phyloP scores from a whole-genome alignment of 2,329 filamentous ascomycete species.

The Aspergillus quadricinctus region DNA sequence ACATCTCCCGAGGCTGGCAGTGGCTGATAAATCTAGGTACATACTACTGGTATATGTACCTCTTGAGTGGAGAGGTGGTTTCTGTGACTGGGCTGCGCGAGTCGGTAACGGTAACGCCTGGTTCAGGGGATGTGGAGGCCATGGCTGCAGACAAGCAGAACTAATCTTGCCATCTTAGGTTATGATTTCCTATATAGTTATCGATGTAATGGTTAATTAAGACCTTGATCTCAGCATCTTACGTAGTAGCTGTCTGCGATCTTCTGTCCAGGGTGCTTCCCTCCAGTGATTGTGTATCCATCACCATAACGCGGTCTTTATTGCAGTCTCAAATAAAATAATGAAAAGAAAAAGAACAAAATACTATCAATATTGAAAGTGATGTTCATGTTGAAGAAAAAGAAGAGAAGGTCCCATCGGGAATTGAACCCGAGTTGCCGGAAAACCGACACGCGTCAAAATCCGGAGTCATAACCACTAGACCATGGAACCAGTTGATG shows the following conservation, averaged over 20 bases:
- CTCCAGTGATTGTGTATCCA: not conserved
- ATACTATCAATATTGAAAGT: too few relatives aligned
- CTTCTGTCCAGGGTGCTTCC: too few relatives aligned
- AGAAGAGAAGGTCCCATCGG: not conserved
- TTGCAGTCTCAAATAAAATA: too few relatives aligned
- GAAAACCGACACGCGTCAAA: not conserved
- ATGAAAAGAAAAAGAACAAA: too few relatives aligned
- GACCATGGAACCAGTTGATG: not conserved
- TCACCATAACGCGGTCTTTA: not conserved
- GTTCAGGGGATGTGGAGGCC: not conserved
- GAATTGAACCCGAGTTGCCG: not conserved
- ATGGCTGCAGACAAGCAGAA: not conserved
- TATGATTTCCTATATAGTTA: not conserved
- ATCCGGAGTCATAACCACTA: not conserved
- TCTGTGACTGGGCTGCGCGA: slow-evolving; percentile 13
- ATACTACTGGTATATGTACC: slow-evolving; percentile 48
- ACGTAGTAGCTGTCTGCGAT: too few relatives aligned
- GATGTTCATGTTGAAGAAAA: not conserved
- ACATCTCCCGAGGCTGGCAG: not conserved
- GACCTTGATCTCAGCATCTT: too few relatives aligned
- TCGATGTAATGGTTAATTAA: not conserved
- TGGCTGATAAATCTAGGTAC: slow-evolving; percentile 17
- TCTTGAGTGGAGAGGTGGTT: slow-evolving; percentile 21
- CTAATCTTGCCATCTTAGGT: not conserved
- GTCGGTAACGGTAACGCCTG: not conserved